These are phyloP conservation scores for Arthrobotrys conoides DNA, from an alignment of 2,329 filamentous ascomycete species.

Conservation along the genomic window DNA sequence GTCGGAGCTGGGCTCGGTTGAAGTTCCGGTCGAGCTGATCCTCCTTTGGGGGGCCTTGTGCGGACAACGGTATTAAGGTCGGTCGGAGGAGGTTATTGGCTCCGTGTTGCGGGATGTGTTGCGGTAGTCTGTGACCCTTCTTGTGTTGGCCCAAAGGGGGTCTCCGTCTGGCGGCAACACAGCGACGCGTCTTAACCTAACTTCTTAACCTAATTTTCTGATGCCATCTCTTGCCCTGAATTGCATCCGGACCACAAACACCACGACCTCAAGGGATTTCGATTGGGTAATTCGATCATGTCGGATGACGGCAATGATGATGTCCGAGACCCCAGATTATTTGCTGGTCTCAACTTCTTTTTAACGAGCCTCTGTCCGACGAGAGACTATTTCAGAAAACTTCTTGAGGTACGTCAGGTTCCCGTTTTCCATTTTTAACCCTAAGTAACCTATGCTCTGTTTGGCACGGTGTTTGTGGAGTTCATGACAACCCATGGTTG, in stretches of 20 bases:
- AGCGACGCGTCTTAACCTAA: constrained; percentile 23
- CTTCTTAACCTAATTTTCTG: constrained; percentile 18
- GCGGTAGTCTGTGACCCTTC: too few species aligned
- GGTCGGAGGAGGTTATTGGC: constrained; percentile 2
- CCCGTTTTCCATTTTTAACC: neutral
- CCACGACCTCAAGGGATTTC: neutral
- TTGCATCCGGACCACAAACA: neutral
- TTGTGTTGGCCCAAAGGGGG: neutral
- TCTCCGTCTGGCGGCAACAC: neutral
- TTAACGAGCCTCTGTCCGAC: constrained; percentile 41
- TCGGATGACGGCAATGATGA: constrained; percentile 26
- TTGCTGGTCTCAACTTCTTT: constrained; percentile 35
- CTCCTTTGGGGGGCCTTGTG: too few species aligned
- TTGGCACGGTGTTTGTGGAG: neutral
- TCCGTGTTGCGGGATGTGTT: constrained; percentile 11
- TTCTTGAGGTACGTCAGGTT: constrained; percentile 31
- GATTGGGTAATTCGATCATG: constrained; percentile 23
- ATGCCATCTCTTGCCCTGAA: constrained; percentile 1
- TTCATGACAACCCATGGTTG: neutral
- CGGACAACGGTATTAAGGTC: neutral
- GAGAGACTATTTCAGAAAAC: constrained; percentile 17
- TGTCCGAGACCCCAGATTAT: constrained; percentile 1
- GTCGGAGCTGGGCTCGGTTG: constrained; percentile 9
- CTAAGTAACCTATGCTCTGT: constrained; percentile 33
- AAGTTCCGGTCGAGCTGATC: neutral